These are phyloP conservation scores for Paraphoma sp. DNA, from an alignment of 2,329 filamentous ascomycete species.

Conservation along the genomic window DNA sequence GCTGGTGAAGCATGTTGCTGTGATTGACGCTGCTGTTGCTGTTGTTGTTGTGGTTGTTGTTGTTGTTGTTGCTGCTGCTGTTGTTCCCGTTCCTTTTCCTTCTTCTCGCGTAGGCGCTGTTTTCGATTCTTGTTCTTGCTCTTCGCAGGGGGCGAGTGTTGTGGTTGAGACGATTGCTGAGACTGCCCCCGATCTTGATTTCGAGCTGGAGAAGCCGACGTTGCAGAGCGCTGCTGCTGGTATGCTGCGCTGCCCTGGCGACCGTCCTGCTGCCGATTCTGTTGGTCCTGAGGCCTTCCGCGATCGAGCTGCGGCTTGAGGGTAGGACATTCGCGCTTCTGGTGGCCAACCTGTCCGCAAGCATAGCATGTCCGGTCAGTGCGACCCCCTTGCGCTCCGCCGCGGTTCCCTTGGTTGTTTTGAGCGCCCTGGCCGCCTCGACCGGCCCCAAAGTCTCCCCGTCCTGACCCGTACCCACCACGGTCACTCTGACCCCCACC, in stretches of 20 bases:
- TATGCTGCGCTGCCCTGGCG: constrained; percentile 26
- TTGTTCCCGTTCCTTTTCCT: constrained; percentile 28
- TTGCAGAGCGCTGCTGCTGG: constrained; percentile 32
- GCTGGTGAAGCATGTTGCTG: constrained; percentile 26
- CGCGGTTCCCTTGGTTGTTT: constrained; percentile 21
- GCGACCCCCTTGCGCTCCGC: constrained; percentile 6
- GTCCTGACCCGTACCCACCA: constrained; percentile 28
- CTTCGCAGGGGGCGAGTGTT: constrained; percentile 22
- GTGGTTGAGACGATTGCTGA: constrained; percentile 20
- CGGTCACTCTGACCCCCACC: constrained; percentile 36
- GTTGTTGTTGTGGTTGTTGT: constrained; percentile 10
- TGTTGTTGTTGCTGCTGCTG: constrained; percentile 11
- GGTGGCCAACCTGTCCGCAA: constrained; percentile 13
- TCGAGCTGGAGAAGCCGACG: constrained; percentile 36
- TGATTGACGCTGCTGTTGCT: constrained; percentile 17
- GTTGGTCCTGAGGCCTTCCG: constrained; percentile 28
- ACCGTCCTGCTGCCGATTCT: constrained; percentile 25
- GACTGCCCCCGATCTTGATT: constrained; percentile 26
- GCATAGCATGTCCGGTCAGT: constrained; percentile 8
- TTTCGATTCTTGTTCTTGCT: constrained; percentile 41
- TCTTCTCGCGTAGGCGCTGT: constrained; percentile 36
- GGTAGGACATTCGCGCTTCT: constrained; percentile 21
- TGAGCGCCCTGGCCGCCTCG: constrained; percentile 29
- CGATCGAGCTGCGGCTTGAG: constrained; percentile 33
- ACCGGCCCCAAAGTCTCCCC: constrained; percentile 33